Evolutionary conservation across 192 early-diverging fungal genomes (phyloP).

Genomic region (Entomortierella chlamydospora): DNA sequence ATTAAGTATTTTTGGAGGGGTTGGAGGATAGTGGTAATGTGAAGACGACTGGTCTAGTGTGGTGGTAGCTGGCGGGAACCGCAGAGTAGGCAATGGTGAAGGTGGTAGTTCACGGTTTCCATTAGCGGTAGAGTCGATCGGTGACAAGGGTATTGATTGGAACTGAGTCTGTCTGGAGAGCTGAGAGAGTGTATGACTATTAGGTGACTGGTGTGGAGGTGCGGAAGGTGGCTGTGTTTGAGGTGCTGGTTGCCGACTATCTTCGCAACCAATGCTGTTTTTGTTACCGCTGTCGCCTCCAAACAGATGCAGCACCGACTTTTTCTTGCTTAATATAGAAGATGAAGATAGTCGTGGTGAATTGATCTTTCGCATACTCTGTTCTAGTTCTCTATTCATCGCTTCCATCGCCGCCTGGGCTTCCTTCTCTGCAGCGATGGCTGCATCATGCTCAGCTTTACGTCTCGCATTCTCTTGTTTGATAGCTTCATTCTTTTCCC

Average conservation of each 20-base stretch:
- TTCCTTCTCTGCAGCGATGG: background rate
- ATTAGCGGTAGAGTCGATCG: conserved; percentile 25
- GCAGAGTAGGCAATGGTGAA: conserved; percentile 2
- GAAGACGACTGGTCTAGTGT: background rate
- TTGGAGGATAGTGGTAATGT: background rate
- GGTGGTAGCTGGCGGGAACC: conserved; percentile 21
- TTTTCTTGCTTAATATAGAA: conserved; percentile 11
- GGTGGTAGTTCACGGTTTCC: conserved; percentile 15
- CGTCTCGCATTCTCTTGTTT: conserved; percentile 48
- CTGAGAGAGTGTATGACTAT: conserved; percentile 21
- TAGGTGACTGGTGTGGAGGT: conserved; percentile 1
- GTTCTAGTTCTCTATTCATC: conserved; percentile 39
- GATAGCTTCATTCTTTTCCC: conserved; percentile 45
- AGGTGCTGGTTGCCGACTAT: background rate
- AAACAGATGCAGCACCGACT: conserved; percentile 17
- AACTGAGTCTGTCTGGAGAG: conserved; percentile 42
- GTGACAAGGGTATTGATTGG: conserved; percentile 52
- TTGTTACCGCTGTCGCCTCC: conserved; percentile 9
- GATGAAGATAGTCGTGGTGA: background rate
- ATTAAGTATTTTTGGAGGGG: background rate
- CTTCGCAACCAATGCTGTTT: background rate
- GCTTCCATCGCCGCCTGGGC: conserved; percentile 36
- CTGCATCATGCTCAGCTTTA: conserved; percentile 34
- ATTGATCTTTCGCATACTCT: conserved; percentile 23
- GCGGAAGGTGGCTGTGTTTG: conserved; percentile 13